A percentile compares a stretch with the other conserved stretches of the same genome.
Evolutionary conservation across 1,284 basidiomycete genomes (phyloP).

Genomic region (Neotropicomus parvogracilis): DNA sequence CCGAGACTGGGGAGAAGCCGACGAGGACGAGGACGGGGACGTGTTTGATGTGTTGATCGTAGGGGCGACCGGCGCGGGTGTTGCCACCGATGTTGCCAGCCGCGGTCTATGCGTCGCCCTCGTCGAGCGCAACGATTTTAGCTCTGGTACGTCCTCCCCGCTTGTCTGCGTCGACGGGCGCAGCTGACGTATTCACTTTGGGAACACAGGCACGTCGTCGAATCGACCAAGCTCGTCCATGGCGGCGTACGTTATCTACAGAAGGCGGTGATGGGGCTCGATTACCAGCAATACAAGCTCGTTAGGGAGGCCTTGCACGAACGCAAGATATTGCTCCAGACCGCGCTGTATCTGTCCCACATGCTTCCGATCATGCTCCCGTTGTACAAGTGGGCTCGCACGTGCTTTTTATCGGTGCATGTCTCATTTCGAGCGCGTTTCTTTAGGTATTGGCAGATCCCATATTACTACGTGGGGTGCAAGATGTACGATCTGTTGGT

Average conservation of each 20-base stretch:
- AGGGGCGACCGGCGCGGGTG: constrained; percentile 92
- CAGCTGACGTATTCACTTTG: too few relatives aligned
- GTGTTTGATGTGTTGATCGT: constrained; percentile 79
- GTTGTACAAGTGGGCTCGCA: constrained; percentile 67
- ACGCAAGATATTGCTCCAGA: constrained; percentile 90
- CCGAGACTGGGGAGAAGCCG: too few relatives aligned
- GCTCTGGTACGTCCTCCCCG: constrained; percentile 57
- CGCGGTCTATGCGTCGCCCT: constrained; percentile 90
- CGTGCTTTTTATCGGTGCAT: too few relatives aligned
- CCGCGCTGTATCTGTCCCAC: constrained; percentile 88
- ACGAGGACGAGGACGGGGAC: constrained; percentile 37
- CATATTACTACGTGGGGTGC: constrained; percentile 94
- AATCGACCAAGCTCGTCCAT: constrained; percentile 97
- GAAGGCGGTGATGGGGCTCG: constrained; percentile 93
- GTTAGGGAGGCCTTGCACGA: constrained; percentile 93
- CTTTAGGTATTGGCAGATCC: constrained; percentile 89
- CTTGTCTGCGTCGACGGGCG: too few relatives aligned
- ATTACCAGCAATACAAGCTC: constrained; percentile 96
- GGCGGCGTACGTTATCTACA: constrained; percentile 97
- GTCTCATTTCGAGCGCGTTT: neutral
- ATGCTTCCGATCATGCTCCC: constrained; percentile 96
- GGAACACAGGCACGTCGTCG: constrained; percentile 62
- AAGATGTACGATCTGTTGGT: constrained; percentile 97
- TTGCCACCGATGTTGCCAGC: constrained; percentile 91
- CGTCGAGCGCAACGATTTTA: constrained; percentile 93